These are phyloP conservation scores for Vigna trinervia DNA, from an alignment of 306 rosid species.

Conservation along the genomic window DNA sequence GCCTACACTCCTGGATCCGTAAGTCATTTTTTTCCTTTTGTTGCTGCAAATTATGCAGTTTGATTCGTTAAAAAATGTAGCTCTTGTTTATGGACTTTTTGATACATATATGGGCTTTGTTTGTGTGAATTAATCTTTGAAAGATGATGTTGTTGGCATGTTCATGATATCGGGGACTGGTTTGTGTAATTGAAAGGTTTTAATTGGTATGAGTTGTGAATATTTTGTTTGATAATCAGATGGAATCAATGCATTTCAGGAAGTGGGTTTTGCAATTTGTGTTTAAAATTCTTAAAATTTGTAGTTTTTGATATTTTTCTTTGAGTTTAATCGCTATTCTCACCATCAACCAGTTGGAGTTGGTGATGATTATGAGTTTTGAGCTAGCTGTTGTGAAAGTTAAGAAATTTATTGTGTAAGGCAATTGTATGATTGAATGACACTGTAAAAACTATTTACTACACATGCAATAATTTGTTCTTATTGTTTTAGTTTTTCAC, in stretches of 20 bases:
- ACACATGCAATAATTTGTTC: background rate
- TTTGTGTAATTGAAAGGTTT: background rate
- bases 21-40: background rate
- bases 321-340: background rate
- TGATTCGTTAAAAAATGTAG: background rate
- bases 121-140: background rate
- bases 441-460: background rate
- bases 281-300: background rate
- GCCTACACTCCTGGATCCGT: constrained; percentile 38
- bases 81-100: background rate
- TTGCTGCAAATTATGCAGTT: background rate
- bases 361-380: background rate
- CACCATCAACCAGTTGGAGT: background rate
- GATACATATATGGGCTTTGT: background rate
- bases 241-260: background rate
- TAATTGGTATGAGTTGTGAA: background rate
- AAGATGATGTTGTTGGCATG: background rate
- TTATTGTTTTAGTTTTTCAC: background rate
- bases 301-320: background rate
- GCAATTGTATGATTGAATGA: background rate
- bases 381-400: background rate
- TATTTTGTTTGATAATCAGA: background rate
- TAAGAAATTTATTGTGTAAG: too few relatives aligned
- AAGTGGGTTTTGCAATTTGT: background rate
- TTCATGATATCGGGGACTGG: background rate